Base-by-base conservation (phyloP, 805 yeast genomes). In the Yamadazyma endophytica region DNA sequence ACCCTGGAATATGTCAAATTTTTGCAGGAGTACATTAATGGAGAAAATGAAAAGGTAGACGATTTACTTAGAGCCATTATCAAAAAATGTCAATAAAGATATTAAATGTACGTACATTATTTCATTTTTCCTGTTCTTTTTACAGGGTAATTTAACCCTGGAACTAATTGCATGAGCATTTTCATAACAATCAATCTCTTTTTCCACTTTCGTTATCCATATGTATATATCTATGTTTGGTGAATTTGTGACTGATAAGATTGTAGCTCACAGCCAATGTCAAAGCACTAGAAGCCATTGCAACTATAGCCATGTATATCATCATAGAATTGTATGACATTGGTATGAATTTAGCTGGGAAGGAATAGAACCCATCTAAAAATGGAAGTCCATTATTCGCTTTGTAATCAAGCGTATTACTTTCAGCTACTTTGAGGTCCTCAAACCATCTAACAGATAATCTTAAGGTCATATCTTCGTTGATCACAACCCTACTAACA, bases 401-500 rank as follows among this genome's bases (percentile, higher is more conserved):
- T 26, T 31, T 30, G 13, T 21, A 14, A 15, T 33, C 19, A 8
- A 23, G 15, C 2, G 46, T 36, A 15, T 25, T 19, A 9, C 33
- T 29, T 13, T 26, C 34, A 9, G 14, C 23, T 13, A 28, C 17
- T 6, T 8, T 13, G 6, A 40, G 24, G 17, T 45, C 43, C 28
- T 58, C 58, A 29, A 61, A 46, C 90, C 90, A 82, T 35, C 74
- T 63, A 13, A 75, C 70, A 17, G 79, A 75, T 39, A 82, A 66
- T 30, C 64, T 67, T 19, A 82, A 50, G 7, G 81, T 68, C 33
- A 82, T 58, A 17, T 58, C 53, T 44, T 79, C 83, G 13, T 88
- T 89, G 50, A 82, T 82, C 13, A 78, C 77, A 22, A 71, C 67
- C 37, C 82, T 65, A 2, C 80, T 69, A 4, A 79, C 70, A 44